Base-by-base conservation (phyloP, 345 rosid genomes). In the Camelina neglecta region DNA sequence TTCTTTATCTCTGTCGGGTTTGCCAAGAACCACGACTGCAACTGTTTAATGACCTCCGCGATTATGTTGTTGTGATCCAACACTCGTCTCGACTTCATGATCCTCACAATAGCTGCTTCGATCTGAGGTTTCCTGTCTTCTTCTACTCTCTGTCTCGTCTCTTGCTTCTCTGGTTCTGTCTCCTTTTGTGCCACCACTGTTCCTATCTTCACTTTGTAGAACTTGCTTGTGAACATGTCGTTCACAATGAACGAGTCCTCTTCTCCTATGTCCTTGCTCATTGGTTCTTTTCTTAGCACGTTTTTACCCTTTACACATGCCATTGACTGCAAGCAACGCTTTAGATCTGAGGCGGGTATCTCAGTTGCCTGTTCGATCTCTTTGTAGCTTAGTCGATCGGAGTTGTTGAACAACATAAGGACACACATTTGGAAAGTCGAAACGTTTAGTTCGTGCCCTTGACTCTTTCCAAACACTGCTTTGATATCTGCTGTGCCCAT, bases 351-450 rank as follows among this genome's bases (percentile, higher is more conserved):
- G 5, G 93, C 72, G 5, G 96, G 96, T 75, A 94, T 92, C 66
- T 85, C 97, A 1, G 96, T 87, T 2, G 96, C 97, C 78, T 90
- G 96, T 77, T 94, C 98, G 11, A 89, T 90, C 86, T 92, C 97
- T 75, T 83, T 89, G 84, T 90, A 95, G 85, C 82, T 86, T 61
- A 95, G 90, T 55, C 91, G 78, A 11, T 90, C 97, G 31, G 87
- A 82, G 78, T 82, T 89, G 86, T 95, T 95, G 63, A 92, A 95
- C 58, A 92, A 71, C 92, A 95, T 83, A 39, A 95, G 89, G 21
- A 94, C 98, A 71, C 97, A 92, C 98, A 94, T 94, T 39, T 94
- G 97, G 84, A 88, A 94, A 2, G 98, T 94, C 10, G 98, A 94
- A 50, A 94, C 97, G 45, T 94, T 90, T 85, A 94, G 76, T 81